phyloP scores from a whole-genome alignment of 352 stramenopile species.

The Phytopythium chamaehyphon region DNA sequence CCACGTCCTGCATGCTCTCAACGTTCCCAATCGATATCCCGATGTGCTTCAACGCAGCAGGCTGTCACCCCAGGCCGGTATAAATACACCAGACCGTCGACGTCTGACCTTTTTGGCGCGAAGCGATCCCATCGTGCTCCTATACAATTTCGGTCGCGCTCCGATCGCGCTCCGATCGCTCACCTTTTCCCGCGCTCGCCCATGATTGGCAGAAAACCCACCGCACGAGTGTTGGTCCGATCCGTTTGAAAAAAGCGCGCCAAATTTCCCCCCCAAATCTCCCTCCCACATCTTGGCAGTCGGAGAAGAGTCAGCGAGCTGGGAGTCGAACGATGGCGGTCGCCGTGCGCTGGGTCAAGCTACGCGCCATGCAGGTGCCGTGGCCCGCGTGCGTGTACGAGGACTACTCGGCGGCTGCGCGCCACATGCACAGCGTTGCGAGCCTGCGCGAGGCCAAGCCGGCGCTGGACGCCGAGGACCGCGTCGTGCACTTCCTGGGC shows the following conservation, averaged over 20 bases:
- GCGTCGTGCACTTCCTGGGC: conserved; percentile 80
- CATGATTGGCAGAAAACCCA: conserved; percentile 5
- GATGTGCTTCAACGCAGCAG: too few species aligned
- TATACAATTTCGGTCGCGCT: too few species aligned
- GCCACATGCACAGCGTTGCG: conserved; percentile 45
- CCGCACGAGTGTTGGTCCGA: too few species aligned
- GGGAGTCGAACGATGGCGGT: neutral
- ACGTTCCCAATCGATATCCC: too few species aligned
- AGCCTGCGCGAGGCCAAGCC: conserved; percentile 39
- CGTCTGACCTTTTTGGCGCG: too few species aligned
- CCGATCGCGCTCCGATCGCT: neutral
- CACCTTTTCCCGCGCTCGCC: conserved; percentile 7
- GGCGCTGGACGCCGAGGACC: conserved; percentile 57
- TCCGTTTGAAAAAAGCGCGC: conserved; percentile 4
- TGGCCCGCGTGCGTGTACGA: conserved; percentile 72
- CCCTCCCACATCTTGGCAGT: conserved; percentile 9
- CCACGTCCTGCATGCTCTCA: conserved; percentile 3
- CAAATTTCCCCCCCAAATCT: neutral
- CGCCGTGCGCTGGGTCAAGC: conserved; percentile 49
- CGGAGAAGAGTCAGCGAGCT: neutral
- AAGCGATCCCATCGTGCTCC: neutral
- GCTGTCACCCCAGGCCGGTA: too few species aligned
- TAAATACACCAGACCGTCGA: too few species aligned
- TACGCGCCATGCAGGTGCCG: conserved; percentile 50
- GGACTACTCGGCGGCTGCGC: conserved; percentile 39